phyloP scores from a whole-genome alignment of 345 rosid species.

The Ricinus communis region DNA sequence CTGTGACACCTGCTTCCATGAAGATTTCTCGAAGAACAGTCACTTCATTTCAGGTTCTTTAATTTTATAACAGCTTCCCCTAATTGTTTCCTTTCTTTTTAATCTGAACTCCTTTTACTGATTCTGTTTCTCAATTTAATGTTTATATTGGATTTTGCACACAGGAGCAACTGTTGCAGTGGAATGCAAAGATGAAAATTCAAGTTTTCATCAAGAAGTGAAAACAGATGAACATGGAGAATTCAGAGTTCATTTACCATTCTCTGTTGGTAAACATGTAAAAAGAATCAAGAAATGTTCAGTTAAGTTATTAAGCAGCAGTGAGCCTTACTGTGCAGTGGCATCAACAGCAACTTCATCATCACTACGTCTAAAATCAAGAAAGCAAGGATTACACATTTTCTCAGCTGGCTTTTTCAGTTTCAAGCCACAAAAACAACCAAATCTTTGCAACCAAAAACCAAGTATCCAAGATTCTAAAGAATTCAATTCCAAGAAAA shows the following conservation, averaged over 20 bases:
- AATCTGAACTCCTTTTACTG: background rate
- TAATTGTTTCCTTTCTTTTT: background rate
- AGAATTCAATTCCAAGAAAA: constrained; percentile 20
- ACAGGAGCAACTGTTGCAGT: constrained; percentile 82
- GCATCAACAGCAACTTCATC: constrained; percentile 70
- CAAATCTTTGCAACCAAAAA: constrained; percentile 59
- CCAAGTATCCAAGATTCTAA: constrained; percentile 28
- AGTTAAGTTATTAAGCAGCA: constrained; percentile 62
- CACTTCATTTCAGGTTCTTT: constrained; percentile 77
- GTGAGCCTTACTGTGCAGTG: constrained; percentile 69
- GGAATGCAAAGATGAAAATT: constrained; percentile 57
- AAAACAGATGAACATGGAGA: constrained; percentile 71
- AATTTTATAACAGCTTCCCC: background rate
- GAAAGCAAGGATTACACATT: constrained; percentile 46
- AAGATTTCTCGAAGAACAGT: constrained; percentile 47
- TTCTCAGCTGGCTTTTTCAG: constrained; percentile 94
- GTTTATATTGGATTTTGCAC: background rate
- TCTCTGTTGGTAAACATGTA: constrained; percentile 63
- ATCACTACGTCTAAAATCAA: constrained; percentile 53
- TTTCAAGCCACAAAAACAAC: constrained; percentile 72
- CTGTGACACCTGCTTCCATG: constrained; percentile 83
- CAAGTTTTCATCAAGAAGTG: constrained; percentile 53
- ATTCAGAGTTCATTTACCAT: constrained; percentile 64
- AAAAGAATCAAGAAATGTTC: constrained; percentile 67
- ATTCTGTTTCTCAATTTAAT: background rate